These are phyloP conservation scores for Mycogone perniciosa DNA, from an alignment of 2,329 filamentous ascomycete genomes.

Conservation along the genomic window DNA sequence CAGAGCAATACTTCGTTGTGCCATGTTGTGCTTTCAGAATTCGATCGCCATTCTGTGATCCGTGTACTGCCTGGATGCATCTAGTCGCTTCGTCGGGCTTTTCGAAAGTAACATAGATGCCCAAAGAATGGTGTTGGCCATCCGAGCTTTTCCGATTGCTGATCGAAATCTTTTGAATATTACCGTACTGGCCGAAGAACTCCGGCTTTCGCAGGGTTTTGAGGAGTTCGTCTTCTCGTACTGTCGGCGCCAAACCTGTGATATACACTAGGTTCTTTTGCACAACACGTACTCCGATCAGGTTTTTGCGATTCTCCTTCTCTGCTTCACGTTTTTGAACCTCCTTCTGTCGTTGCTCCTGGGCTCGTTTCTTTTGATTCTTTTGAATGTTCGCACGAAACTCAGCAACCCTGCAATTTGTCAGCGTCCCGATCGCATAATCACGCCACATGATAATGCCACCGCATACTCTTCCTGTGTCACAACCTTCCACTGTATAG, in stretches of 20 bases:
- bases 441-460: not conserved
- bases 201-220: conserved; percentile 84
- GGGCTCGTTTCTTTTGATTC: conserved; percentile 86
- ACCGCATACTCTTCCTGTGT: conserved; percentile 82
- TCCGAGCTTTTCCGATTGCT: conserved; percentile 82
- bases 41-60: conserved; percentile 83
- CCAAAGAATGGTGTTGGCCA: conserved; percentile 77
- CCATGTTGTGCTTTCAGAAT: conserved; percentile 72
- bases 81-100: conserved; percentile 81
- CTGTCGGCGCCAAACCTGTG: conserved; percentile 84
- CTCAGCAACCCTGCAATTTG: conserved; percentile 54
- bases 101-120: conserved; percentile 97
- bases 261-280: conserved; percentile 99
- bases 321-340: conserved; percentile 94
- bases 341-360: conserved; percentile 82
- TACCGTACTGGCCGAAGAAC: conserved; percentile 97
- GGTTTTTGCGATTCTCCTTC: conserved; percentile 88
- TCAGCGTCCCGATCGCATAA: conserved; percentile 5
- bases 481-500: conserved; percentile 93
- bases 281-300: conserved; percentile 89
- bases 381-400: conserved; percentile 76
- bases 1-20: conserved; percentile 97
- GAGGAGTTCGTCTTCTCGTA: conserved; percentile 85
- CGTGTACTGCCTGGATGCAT: conserved; percentile 89
- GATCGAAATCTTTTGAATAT: conserved; percentile 97